Evolutionary conservation across 805 yeast species (phyloP).

Genomic region (Yarrowia sp.): DNA sequence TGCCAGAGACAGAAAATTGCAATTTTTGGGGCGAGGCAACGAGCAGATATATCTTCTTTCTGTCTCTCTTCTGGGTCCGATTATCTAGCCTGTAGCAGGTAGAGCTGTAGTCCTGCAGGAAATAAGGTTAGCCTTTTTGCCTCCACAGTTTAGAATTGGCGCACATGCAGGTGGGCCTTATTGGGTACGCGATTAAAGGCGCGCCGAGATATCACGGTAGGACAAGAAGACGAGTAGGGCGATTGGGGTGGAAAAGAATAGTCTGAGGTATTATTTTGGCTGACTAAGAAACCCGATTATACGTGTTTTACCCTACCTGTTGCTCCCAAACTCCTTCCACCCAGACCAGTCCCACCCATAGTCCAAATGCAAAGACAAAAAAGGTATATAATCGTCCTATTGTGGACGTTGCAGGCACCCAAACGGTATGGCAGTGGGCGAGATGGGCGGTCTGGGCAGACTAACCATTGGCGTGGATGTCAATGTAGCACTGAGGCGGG

Average conservation of each 20-base stretch:
- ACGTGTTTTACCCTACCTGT: too few relatives aligned
- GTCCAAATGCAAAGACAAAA: not conserved
- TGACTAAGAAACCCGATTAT: too few relatives aligned
- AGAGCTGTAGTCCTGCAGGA: not conserved
- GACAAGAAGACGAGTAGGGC: not conserved
- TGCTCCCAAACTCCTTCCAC: too few relatives aligned
- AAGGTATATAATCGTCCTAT: constrained; percentile 13
- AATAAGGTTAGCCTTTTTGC: not conserved
- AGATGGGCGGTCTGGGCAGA: not conserved
- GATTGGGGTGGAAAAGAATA: too few relatives aligned
- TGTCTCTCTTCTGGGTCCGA: not conserved
- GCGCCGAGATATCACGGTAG: too few relatives aligned
- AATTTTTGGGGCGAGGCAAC: too few relatives aligned
- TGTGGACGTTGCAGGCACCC: constrained; percentile 19
- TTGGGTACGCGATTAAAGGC: constrained; percentile 16
- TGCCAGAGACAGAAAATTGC: not conserved
- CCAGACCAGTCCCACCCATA: too few relatives aligned
- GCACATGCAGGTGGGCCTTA: constrained; percentile 17
- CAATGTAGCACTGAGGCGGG: too few relatives aligned
- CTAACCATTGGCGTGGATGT: not conserved
- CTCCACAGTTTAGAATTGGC: constrained; percentile 20
- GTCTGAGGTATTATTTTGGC: too few relatives aligned
- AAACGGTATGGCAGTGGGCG: not conserved
- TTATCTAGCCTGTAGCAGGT: not conserved
- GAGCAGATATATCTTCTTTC: not conserved